Evolutionary conservation across 139 green algal species (phyloP).

Genomic region (Volvox africanus): DNA sequence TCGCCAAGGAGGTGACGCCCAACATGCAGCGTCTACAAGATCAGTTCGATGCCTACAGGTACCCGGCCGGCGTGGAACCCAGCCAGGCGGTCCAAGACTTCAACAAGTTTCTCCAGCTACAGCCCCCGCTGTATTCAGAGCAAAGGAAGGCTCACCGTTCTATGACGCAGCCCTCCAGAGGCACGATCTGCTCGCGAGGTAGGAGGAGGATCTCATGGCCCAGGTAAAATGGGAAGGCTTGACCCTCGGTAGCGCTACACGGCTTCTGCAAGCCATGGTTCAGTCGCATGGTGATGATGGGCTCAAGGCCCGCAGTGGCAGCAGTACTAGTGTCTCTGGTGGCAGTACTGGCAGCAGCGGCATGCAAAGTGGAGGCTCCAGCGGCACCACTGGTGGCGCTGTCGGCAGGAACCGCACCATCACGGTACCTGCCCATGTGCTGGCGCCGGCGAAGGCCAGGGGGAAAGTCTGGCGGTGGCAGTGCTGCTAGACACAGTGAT

Average conservation of each 20-base stretch:
- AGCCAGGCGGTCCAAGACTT: too few relatives aligned
- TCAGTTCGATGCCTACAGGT: not conserved
- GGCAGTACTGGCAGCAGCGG: not conserved
- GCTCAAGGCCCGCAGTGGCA: not conserved
- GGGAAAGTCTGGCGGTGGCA: not conserved
- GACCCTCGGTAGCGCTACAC: not conserved
- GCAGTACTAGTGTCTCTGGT: not conserved
- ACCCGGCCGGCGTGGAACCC: not conserved
- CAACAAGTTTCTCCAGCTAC: not conserved
- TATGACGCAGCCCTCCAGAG: not conserved
- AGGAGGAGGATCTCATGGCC: not conserved
- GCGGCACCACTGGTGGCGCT: not conserved
- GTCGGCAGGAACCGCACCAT: not conserved
- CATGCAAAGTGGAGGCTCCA: too few relatives aligned
- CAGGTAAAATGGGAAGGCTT: not conserved
- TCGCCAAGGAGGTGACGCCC: not conserved
- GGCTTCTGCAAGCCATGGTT: not conserved
- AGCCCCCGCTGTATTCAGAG: not conserved
- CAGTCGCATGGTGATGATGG: not conserved
- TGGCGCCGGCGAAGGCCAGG: not conserved
- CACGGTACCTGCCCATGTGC: not conserved
- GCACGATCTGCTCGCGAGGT: not conserved
- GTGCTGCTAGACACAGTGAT: not conserved
- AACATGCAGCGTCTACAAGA: not conserved
- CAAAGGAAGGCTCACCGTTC: not conserved